phyloP scores from a whole-genome alignment of 2,329 filamentous ascomycete species.

The Paecilomyces formosus region DNA sequence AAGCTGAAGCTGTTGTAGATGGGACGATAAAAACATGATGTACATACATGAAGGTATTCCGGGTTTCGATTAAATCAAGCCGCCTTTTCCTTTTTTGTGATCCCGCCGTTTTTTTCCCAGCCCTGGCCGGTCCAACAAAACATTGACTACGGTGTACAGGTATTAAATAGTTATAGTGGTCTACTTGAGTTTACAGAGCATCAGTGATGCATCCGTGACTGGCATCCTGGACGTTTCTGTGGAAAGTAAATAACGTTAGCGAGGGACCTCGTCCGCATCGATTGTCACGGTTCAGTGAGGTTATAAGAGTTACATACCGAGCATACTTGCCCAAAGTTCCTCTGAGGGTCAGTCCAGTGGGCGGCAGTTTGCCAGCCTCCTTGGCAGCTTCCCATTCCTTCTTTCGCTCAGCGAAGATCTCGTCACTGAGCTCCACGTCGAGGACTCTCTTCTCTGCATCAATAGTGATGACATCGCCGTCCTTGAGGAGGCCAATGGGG shows the following conservation, averaged over 20 bases:
- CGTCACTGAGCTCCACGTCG: conserved; percentile 59
- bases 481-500: conserved; percentile 72
- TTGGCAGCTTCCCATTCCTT: conserved; percentile 51
- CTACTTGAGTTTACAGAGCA: conserved; percentile 12
- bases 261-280: not conserved
- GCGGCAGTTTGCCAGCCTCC: conserved; percentile 28
- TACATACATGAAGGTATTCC: not conserved
- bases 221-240: conserved; percentile 36
- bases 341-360: conserved; percentile 51
- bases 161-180: not conserved
- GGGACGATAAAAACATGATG: not conserved
- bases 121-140: not conserved
- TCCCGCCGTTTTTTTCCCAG: not conserved
- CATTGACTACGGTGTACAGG: not conserved
- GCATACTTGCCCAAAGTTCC: conserved; percentile 69
- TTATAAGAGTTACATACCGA: conserved; percentile 18
- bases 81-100: not conserved
- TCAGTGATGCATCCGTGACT: conserved; percentile 44
- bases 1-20: not conserved
- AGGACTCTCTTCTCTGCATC: conserved; percentile 66
- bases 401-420: conserved; percentile 53
- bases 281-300: not conserved
- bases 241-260: not conserved
- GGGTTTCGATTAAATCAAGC: not conserved
- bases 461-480: conserved; percentile 75